A percentile compares a stretch with the other conserved stretches of the same genome.
phyloP scores from a whole-genome alignment of 2,329 filamentous ascomycete genomes.

The Helotiales sp. region DNA sequence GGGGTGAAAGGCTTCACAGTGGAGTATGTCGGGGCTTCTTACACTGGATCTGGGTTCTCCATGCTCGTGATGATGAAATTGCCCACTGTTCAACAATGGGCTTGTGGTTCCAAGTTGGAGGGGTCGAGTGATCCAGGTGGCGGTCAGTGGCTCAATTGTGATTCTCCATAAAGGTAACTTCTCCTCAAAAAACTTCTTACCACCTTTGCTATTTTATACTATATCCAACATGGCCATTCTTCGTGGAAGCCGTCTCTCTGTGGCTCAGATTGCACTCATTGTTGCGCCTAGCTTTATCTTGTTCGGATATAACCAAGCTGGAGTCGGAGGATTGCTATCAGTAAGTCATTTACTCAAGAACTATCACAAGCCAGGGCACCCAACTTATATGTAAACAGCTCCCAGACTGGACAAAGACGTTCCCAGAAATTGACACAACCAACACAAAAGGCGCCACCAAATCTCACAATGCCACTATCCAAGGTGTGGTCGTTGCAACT shows the following conservation, averaged over 20 bases:
- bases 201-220: too few species aligned
- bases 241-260: constrained; percentile 19
- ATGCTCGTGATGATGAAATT: too few species aligned
- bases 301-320: constrained; percentile 44
- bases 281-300: constrained; percentile 44
- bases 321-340: constrained; percentile 39
- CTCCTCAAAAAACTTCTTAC: too few species aligned
- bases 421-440: constrained; percentile 42
- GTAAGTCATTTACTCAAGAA: constrained; percentile 1
- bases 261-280: constrained; percentile 42
- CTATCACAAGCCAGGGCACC: neutral
- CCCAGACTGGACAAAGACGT: constrained; percentile 34
- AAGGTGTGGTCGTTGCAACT: constrained; percentile 35
- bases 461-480: constrained; percentile 37
- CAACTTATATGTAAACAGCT: constrained; percentile 2
- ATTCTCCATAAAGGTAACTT: too few species aligned
- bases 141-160: too few species aligned
- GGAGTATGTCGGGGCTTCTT: too few species aligned
- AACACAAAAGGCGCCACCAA: constrained; percentile 35
- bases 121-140: too few species aligned
- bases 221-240: constrained; percentile 1
- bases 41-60: too few species aligned
- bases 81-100: too few species aligned
- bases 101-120: too few species aligned
- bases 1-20: too few species aligned